Conservation (phyloP, 2,329 filamentous ascomycete genomes). For the Curvularia spicifera region DNA sequence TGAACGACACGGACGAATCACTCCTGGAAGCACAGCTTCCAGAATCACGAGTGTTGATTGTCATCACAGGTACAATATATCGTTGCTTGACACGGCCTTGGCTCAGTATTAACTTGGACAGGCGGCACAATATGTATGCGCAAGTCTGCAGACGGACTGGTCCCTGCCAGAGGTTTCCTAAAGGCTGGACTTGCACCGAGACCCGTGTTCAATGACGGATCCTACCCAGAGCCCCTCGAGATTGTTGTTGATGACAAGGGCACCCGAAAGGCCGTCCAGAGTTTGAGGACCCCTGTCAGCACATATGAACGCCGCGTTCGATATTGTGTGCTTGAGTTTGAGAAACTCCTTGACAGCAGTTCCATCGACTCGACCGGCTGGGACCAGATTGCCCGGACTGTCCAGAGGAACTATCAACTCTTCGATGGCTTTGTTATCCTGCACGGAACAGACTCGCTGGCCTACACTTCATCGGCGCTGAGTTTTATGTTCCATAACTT, state of each 20-base stretch:
- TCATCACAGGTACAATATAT: constrained; percentile 73
- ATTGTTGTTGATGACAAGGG: constrained; percentile 61
- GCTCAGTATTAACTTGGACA: constrained; percentile 24
- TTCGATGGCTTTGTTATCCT: constrained; percentile 92
- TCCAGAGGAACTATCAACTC: constrained; percentile 82
- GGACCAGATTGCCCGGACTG: constrained; percentile 80
- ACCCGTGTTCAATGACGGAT: constrained; percentile 84
- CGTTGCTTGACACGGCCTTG: background rate
- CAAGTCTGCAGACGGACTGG: constrained; percentile 76
- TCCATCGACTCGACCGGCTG: constrained; percentile 87
- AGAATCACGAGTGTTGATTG: constrained; percentile 83
- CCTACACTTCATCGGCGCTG: constrained; percentile 85
- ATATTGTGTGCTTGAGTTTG: constrained; percentile 85
- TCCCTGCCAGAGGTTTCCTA: constrained; percentile 76
- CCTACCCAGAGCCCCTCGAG: constrained; percentile 61
- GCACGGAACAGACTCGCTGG: constrained; percentile 88
- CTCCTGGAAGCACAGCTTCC: constrained; percentile 54
- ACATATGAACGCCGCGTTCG: constrained; percentile 81
- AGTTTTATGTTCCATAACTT: constrained; percentile 93
- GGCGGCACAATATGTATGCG: constrained; percentile 89
- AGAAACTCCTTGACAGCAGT: constrained; percentile 83
- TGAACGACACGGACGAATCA: constrained; percentile 33
- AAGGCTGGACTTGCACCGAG: constrained; percentile 81
- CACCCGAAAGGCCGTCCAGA: constrained; percentile 63
- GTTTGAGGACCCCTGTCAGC: constrained; percentile 79